phyloP scores from a whole-genome alignment of 2,329 filamentous ascomycete genomes.

The Scopulariopsis brevicaulis region DNA sequence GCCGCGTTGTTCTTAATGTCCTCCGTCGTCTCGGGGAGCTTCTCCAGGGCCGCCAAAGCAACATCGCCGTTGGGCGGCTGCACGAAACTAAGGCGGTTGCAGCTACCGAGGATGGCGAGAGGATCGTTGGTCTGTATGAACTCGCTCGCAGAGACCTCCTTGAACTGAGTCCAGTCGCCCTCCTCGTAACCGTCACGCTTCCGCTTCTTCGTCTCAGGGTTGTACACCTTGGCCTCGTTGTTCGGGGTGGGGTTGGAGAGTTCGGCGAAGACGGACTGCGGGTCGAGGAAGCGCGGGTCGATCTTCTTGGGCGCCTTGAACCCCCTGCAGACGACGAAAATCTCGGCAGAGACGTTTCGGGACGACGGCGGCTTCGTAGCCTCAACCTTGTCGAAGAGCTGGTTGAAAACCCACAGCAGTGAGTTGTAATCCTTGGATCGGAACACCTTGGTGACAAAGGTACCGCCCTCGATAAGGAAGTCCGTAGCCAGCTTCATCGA shows the following conservation, averaged over 20 bases:
- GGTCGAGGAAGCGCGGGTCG: constrained; percentile 86
- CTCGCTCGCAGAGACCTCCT: constrained; percentile 77
- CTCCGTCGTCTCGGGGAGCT: constrained; percentile 74
- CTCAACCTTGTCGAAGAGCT: constrained; percentile 89
- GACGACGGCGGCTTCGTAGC: constrained; percentile 95
- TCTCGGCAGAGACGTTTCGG: constrained; percentile 93
- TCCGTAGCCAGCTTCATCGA: constrained; percentile 90
- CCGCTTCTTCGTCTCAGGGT: constrained; percentile 92
- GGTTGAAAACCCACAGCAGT: constrained; percentile 93
- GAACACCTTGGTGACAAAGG: constrained; percentile 96
- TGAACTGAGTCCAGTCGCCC: constrained; percentile 85
- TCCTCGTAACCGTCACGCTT: constrained; percentile 98
- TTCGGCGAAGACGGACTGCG: constrained; percentile 84
- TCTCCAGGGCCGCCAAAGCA: constrained; percentile 73
- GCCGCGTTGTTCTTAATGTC: constrained; percentile 70
- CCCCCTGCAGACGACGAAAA: constrained; percentile 92
- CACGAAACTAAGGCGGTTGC: constrained; percentile 76
- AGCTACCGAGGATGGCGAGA: constrained; percentile 77
- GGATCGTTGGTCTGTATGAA: constrained; percentile 92
- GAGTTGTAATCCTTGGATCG: constrained; percentile 95
- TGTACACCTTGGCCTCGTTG: constrained; percentile 96
- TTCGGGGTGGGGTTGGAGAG: constrained; percentile 77
- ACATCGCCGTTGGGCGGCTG: constrained; percentile 75
- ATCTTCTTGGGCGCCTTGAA: constrained; percentile 92
- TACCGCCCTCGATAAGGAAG: constrained; percentile 79